phyloP scores from a whole-genome alignment of 345 rosid genomes.

The Dimocarpus longan region DNA sequence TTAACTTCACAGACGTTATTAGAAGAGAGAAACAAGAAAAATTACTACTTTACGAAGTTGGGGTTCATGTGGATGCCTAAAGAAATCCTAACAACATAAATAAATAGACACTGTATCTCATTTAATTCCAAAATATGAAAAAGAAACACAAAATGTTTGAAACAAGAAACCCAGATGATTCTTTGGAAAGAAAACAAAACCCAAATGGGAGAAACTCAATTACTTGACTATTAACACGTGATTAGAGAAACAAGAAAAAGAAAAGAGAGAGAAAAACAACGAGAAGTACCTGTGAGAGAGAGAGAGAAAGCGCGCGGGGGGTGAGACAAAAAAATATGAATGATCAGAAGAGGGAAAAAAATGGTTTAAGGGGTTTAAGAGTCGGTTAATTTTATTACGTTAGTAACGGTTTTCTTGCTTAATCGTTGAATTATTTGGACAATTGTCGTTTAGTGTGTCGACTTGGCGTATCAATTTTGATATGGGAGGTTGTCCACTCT shows the following conservation, averaged over 20 bases:
- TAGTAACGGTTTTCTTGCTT: background rate
- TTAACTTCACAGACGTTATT: background rate
- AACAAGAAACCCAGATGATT: slow-evolving; percentile 2
- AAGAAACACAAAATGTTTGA: background rate
- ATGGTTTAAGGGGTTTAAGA: slow-evolving; percentile 2
- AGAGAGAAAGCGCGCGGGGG: background rate
- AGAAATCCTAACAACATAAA: background rate
- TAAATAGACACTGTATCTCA: background rate
- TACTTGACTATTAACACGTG: too few species aligned
- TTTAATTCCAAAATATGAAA: background rate
- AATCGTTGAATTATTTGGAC: background rate
- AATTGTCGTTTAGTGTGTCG: background rate
- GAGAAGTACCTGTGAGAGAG: slow-evolving; percentile 18
- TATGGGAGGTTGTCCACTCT: background rate
- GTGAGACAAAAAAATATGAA: slow-evolving; percentile 1
- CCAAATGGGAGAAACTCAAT: background rate
- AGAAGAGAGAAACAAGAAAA: background rate
- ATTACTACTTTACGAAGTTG: background rate
- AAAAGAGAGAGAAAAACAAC: background rate
- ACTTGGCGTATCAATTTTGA: background rate
- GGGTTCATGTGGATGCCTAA: background rate
- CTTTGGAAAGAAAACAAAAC: background rate
- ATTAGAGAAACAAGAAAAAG: background rate
- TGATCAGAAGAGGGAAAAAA: background rate
- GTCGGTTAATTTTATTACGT: background rate